Evolutionary conservation across 768 basidiomycete genomes (phyloP), one percentile per base, ranked within the genome.

Genomic region (Antrodiella citrinella): DNA sequence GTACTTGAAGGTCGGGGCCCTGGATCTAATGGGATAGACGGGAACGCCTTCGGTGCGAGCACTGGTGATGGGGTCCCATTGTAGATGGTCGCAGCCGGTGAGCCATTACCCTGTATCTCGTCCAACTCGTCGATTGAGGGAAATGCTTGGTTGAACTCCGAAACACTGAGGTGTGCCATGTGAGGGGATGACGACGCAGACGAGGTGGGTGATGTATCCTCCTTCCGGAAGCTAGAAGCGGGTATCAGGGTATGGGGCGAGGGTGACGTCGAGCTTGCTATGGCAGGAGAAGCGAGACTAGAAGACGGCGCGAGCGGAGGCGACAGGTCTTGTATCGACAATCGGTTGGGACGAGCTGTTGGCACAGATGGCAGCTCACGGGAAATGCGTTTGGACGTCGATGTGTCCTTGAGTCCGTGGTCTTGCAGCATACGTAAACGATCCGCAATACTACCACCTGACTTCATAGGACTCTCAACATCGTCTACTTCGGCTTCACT

Each of bases 81-180:
- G 41, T n/a, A 19, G 41, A 5, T 43, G 15, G 9, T 22, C 7
- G 10, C 9, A 22, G 15, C 21, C 41, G 78, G 77, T 35, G 26
- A 82, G 68, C 41, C 65, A 67, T 54, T 69, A 4, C 64, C 62
- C 11, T 73, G 70, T 49, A 70, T 66, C 61, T 82, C 81, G 53
- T 88, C 80, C 23, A 90, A 67, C 60, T 89, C 85, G 59, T 86
- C 80, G 57, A 91, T 85, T 7, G 86, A 76, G 0, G 87, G 87
- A 54, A 90, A 91, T n/a, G 75, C 64, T 45, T 78, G 75, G 3
- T 75, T 66, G 58, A 88, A 87, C 26, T 80, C 81, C 5, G 75
- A 68, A n/a, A 81, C 54, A 35, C 73, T 70, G 7, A 64, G 52
- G 50, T 63, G 69, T 30, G 62, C 56, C 51, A 63, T 62, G 24